Evolutionary conservation across 176 grass and related monocot species (phyloP), one percentile per base, ranked within the genome.

Genomic region (Carex kokanica): DNA sequence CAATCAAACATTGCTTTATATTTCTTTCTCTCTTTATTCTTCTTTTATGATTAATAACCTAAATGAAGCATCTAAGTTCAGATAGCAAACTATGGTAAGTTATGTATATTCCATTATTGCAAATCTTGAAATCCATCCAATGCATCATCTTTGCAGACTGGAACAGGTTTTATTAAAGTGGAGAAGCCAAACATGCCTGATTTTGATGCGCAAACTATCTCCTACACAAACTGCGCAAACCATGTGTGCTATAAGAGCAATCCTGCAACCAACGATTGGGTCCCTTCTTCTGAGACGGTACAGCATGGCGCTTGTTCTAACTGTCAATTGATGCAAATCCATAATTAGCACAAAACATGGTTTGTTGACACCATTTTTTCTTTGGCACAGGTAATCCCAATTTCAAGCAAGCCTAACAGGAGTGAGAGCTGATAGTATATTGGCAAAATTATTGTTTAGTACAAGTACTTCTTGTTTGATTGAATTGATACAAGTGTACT

Each of bases 201-300:
- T 53, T 83, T 93, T 45, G 60, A 78, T 8, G 38, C 83, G 25
- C 60, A 3, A 24, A 72, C 81, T 10, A 29, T 61, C 6, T 32
- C 84, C 8, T 73, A 72, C 59, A 81, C 88, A 87, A 77, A 84
- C 60, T 54, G 5, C 16, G 66, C 68, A 7, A 90, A 57, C 79
- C 17, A 67, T 49, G 81, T 65, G 27, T 57, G 68, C 36, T 88
- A 85, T 55, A 91, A 14, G 25, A 92, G 91, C 86, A 97, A 93
- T 79, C 94, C 94, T 60, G 91, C 94, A 15, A 93, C 89, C 62
- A 97, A 97, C 83, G 94, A 97, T 79, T 97, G 94, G 94, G 86
- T 90, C 64, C 94, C 91, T 84, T 91, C 94, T 61, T 21, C 87
- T 71, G 91, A 91, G 20, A 91, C 32, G 61, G 93, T 93, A 93